Evolutionary conservation across 805 yeast genomes (phyloP), one percentile per base, ranked within the genome.

Genomic region (Yarrowia hollandica): DNA sequence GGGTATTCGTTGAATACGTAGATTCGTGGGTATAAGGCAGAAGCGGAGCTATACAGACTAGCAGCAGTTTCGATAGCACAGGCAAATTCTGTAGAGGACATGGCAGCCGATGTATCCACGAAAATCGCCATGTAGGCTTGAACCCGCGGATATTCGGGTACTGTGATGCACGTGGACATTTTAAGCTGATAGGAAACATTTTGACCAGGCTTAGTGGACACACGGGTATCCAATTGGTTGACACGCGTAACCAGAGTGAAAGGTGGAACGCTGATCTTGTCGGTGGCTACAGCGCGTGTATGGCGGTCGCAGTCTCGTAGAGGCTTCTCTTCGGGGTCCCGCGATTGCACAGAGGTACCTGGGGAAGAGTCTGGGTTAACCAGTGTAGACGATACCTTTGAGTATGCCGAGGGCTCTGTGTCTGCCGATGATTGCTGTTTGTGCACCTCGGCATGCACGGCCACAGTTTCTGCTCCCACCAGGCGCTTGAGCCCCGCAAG

Each of bases 51-150:
- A 12, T 48, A 48, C 8, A 48, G 39, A 10, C 30, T 21, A 15
- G 39, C 39, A 3, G 55, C 39, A 1, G 39, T 33, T 8, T 31
- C 55, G 2, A 48, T 8, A 12, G 39, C 55, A 2, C 22, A 8
- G 2, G 19, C 11, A 5, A 33, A 48, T 30, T 48, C 55, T 22
- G 38, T 9, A 3, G 39, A 30, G 10, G 39, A 15, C 55, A 48
- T 48, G 21, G 39, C n/a, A 1, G 55, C 33, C 4, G 55, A 48
- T 19, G 4, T 48, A 15, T 48, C 55, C 15, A 48, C 11, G 22
- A 48, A 48, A 12, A 48, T 48, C 3, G 55, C 39, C 39, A 48
- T 48, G 55, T 31, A 48, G 5, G 39, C 16, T 8, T 48, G 55
- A 28, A 48, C 30, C 4, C 28, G 28, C 16, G 55, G 55, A 30